Percentiles rank a stretch among this genome's conserved stretches.
phyloP scores from a whole-genome alignment of 805 yeast species.

The Schizosaccharomyces lindneri region DNA sequence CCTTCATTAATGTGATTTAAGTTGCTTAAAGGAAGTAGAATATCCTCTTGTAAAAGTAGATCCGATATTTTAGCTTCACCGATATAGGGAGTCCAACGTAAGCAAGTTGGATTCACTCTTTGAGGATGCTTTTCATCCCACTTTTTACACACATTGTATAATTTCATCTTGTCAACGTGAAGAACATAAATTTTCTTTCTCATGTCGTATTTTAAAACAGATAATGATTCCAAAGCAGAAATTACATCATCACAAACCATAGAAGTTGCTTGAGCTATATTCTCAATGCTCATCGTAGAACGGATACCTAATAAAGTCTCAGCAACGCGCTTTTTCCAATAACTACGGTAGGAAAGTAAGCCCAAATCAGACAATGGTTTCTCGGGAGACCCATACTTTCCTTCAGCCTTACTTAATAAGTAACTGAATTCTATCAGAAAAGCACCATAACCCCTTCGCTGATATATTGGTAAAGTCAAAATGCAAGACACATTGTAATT shows the following conservation, averaged over 20 bases:
- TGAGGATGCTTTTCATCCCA: background rate
- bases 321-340: conserved; percentile 55
- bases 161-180: background rate
- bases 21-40: background rate
- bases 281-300: conserved; percentile 24
- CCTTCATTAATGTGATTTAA: too few relatives aligned
- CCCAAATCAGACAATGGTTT: conserved; percentile 82
- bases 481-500: conserved; percentile 77
- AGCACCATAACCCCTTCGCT: conserved; percentile 72
- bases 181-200: background rate
- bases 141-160: background rate
- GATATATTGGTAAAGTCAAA: conserved; percentile 65
- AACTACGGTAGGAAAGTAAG: conserved; percentile 55
- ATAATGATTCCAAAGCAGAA: conserved; percentile 58
- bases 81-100: background rate
- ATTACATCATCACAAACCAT: conserved; percentile 71
- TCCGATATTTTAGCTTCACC: background rate
- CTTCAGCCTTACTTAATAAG: conserved; percentile 46
- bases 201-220: conserved; percentile 26
- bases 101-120: background rate
- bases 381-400: conserved; percentile 75
- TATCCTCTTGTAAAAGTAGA: background rate
- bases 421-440: conserved; percentile 77
- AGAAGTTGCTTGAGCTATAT: conserved; percentile 46
- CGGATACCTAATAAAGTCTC: conserved; percentile 16